Conservation (phyloP, 169 alveolate genomes). For the Cryptosporidium muris region DNA sequence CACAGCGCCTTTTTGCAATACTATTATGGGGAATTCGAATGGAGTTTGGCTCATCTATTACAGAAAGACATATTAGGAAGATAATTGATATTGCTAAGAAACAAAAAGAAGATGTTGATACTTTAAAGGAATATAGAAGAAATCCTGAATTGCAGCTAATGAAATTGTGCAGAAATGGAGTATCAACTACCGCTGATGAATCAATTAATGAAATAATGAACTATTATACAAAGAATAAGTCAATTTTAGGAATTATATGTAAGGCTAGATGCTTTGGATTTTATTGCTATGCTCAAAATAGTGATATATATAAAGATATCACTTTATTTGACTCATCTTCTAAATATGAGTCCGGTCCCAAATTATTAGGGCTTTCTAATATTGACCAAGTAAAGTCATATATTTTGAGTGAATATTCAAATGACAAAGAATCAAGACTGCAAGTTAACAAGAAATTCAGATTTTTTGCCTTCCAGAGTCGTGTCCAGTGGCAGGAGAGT, state of each 20-base stretch:
- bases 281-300: slow-evolving; percentile 29
- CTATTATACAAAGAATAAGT: slow-evolving; percentile 30
- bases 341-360: slow-evolving; percentile 56
- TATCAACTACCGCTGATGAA: slow-evolving; percentile 57
- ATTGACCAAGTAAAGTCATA: slow-evolving; percentile 12
- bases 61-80: slow-evolving; percentile 27
- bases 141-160: slow-evolving; percentile 58
- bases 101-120: slow-evolving; percentile 28
- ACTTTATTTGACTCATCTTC: slow-evolving; percentile 49
- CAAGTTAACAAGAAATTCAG: slow-evolving; percentile 29
- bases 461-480: slow-evolving; percentile 52
- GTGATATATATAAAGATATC: neutral
- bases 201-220: slow-evolving; percentile 52
- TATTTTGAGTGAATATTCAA: slow-evolving; percentile 29
- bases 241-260: slow-evolving; percentile 52
- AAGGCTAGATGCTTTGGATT: slow-evolving; percentile 68
- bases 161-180: slow-evolving; percentile 50
- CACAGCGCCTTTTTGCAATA: slow-evolving; percentile 40
- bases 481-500: slow-evolving; percentile 30
- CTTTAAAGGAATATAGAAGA: slow-evolving; percentile 49
- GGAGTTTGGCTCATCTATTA: slow-evolving; percentile 45
- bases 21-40: slow-evolving; percentile 55
- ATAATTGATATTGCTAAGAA: slow-evolving; percentile 19
- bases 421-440: slow-evolving; percentile 54
- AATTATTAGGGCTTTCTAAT: slow-evolving; percentile 32